Evolutionary conservation across 805 yeast species (phyloP).

Genomic region (Kuraishia molischiana): DNA sequence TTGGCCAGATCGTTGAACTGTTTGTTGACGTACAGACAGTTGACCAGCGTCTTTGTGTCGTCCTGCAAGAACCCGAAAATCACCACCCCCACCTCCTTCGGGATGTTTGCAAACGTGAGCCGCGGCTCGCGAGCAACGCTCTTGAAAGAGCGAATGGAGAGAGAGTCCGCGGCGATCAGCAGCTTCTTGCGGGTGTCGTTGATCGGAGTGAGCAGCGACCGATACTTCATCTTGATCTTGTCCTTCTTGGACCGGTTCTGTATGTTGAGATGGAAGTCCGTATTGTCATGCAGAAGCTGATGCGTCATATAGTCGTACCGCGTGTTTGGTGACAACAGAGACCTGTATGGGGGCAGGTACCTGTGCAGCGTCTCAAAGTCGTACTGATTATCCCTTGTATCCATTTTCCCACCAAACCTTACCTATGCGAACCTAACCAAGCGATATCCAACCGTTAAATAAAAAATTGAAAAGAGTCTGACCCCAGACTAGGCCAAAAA

Average conservation of each 20-base stretch:
- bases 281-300: constrained; percentile 19
- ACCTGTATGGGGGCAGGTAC: constrained; percentile 42
- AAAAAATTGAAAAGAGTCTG: constrained; percentile 2
- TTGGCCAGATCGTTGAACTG: constrained; percentile 41
- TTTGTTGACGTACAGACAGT: constrained; percentile 40
- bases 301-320: constrained; percentile 42
- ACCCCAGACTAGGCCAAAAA: no score
- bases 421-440: no score
- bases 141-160: constrained; percentile 27
- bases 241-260: constrained; percentile 2
- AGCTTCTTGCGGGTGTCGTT: constrained; percentile 16
- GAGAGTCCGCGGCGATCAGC: constrained; percentile 31
- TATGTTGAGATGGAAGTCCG: constrained; percentile 14
- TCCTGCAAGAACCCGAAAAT: constrained; percentile 23
- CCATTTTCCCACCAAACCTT: no score
- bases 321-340: constrained; percentile 37
- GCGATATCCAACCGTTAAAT: no score
- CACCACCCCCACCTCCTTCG: constrained; percentile 30
- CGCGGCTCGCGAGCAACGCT: constrained; percentile 11
- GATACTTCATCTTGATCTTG: constrained; percentile 36
- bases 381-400: no score
- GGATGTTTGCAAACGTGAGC: constrained; percentile 22
- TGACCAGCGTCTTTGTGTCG: constrained; percentile 30
- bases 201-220: constrained; percentile 29
- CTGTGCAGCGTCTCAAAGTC: constrained; percentile 3